Base-by-base conservation (phyloP, 495 filamentous ascomycete species). In the Hypoxylon subgilvum region DNA sequence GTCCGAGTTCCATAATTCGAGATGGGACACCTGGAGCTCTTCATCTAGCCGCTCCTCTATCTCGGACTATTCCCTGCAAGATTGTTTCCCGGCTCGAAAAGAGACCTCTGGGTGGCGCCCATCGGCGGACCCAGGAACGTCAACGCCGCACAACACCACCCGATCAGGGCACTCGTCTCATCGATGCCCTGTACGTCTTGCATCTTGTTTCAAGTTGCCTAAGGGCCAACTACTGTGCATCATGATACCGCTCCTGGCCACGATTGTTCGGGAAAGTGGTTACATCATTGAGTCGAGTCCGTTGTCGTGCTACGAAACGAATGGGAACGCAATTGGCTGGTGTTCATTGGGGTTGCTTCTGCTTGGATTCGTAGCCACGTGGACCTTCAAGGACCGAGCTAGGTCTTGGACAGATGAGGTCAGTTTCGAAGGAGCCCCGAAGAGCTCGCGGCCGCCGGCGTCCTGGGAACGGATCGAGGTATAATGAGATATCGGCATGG, bases 361-460 rank as follows among this genome's bases (percentile, higher is more conserved):
- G 18, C 17, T 61, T 28, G 62, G 62, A 30, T 61, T 65, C 9
- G n/a, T 52, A 14, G 35, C 27, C 19, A 65, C 62, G n/a, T 65
- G 61, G 61, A 40, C 40, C 17, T 21, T 65, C 4, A 65, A 52
- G 22, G 51, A 57, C 28, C 41, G 45, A 9, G 18, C 22, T 6
- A 43, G 4, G 30, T n/a, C 52, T 4, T 30, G 30, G 34, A 12
- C 12, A 5, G 25, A 44, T 12, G 46, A 47, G 40, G 57, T 56
- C 25, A 39, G 56, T 52, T 4, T 30, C 7, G 17, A 48, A 48
- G 25, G 18, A 21, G 30, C 17, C 28, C 21, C 23, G 10, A 10
- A 35, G 21, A 12, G 28, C 13, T 41, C 32, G 19, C 12, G 32
- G 32, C 10, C 36, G 21, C 25, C 50, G 35, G 1, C 28, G 31